These are phyloP conservation scores for Tolypocladium pustulatum DNA, from an alignment of 2,329 filamentous ascomycete species.

Conservation along the genomic window DNA sequence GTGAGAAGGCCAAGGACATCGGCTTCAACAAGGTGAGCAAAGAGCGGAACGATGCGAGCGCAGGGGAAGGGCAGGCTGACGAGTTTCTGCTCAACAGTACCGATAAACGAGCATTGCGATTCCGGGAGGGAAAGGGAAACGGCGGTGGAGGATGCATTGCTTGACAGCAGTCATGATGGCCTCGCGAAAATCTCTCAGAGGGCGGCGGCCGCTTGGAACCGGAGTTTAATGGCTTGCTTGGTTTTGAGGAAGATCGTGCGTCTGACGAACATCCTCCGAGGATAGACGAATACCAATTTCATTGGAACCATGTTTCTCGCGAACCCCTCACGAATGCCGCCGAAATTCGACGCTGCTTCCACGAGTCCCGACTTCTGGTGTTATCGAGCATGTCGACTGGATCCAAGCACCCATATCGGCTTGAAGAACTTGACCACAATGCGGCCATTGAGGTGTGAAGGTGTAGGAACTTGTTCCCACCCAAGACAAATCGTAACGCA, in stretches of 20 bases:
- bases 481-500: not conserved
- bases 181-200: slow-evolving; percentile 26
- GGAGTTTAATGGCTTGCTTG: slow-evolving; percentile 36
- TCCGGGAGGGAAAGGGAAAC: slow-evolving; percentile 6
- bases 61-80: slow-evolving; percentile 2
- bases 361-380: not conserved
- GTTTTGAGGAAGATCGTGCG: slow-evolving; percentile 30
- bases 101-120: slow-evolving; percentile 20
- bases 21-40: slow-evolving; percentile 58
- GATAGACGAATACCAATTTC: slow-evolving; percentile 33
- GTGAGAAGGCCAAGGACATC: slow-evolving; percentile 63
- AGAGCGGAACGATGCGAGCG: not conserved
- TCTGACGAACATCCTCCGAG: slow-evolving; percentile 30
- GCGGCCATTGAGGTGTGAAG: not conserved
- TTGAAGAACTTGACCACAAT: not conserved
- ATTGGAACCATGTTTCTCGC: slow-evolving; percentile 16
- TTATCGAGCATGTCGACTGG: not conserved
- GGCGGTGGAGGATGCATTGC: slow-evolving; percentile 13
- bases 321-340: not conserved
- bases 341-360: not conserved
- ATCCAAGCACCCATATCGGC: not conserved
- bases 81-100: slow-evolving; percentile 18
- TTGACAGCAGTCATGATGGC: slow-evolving; percentile 14
- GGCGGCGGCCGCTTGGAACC: slow-evolving; percentile 33
- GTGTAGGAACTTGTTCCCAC: not conserved